These are phyloP conservation scores for Ceratonia siliqua DNA, from an alignment of 306 rosid species.

Conservation along the genomic window DNA sequence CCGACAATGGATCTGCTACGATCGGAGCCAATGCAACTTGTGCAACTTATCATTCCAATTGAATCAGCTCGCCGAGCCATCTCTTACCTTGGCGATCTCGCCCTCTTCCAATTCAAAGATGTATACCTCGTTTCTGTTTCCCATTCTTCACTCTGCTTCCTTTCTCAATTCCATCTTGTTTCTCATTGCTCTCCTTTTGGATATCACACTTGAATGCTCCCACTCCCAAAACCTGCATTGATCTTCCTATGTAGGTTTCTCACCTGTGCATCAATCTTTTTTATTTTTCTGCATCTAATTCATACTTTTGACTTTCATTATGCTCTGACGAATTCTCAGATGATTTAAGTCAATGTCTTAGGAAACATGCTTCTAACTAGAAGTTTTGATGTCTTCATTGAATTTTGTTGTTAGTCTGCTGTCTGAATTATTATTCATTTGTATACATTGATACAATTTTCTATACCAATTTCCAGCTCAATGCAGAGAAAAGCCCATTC, in stretches of 20 bases:
- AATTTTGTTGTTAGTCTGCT: not conserved
- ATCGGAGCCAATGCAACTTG: constrained; percentile 89
- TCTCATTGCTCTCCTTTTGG: not conserved
- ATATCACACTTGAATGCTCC: not conserved
- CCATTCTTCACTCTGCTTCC: not conserved
- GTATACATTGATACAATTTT: not conserved
- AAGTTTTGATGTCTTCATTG: not conserved
- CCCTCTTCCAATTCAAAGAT: constrained; percentile 85
- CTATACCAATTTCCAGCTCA: constrained; percentile 53
- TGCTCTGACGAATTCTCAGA: not conserved
- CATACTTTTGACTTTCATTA: not conserved
- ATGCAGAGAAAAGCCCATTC: constrained; percentile 76
- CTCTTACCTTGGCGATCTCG: constrained; percentile 76
- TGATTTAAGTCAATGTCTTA: not conserved
- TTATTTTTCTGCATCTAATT: not conserved
- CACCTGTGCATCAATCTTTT: not conserved
- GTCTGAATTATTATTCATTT: not conserved
- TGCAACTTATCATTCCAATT: constrained; percentile 76
- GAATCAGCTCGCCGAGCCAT: constrained; percentile 67
- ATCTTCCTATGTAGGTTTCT: not conserved
- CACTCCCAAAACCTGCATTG: not conserved
- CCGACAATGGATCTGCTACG: constrained; percentile 78
- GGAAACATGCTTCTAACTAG: not conserved
- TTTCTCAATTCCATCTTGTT: not conserved
- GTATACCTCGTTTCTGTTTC: constrained; percentile 29